Evolutionary conservation across 1,284 basidiomycete genomes (phyloP).

Genomic region (Erythrobasidium hasegawianum): DNA sequence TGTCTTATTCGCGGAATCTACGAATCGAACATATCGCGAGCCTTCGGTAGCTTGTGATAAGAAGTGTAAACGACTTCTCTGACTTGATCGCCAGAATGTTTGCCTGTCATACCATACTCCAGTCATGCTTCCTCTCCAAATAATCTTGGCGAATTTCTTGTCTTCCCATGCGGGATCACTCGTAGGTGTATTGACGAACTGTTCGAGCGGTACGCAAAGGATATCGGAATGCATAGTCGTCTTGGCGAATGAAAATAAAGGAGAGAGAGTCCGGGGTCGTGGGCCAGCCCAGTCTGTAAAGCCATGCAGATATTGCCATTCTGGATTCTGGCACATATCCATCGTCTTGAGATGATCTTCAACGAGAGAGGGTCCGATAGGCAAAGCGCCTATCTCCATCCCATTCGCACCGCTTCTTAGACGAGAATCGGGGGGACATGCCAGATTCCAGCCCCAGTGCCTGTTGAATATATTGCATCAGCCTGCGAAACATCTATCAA

Average conservation of each 20-base stretch:
- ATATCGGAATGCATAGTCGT: conserved; percentile 52
- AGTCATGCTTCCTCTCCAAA: conserved; percentile 52
- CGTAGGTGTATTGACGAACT: conserved; percentile 49
- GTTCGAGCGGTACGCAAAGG: conserved; percentile 53
- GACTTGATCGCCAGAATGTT: conserved; percentile 51
- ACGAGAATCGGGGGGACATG: conserved; percentile 44
- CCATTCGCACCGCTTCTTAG: conserved; percentile 43
- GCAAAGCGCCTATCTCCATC: conserved; percentile 39
- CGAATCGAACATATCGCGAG: conserved; percentile 29
- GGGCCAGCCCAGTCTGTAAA: conserved; percentile 45
- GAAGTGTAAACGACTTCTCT: conserved; percentile 52
- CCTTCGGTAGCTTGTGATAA: conserved; percentile 48
- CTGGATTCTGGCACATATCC: conserved; percentile 55
- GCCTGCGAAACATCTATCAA: too few relatives aligned
- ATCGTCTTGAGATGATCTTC: conserved; percentile 53
- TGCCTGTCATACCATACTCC: conserved; percentile 52
- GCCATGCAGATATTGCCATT: conserved; percentile 46
- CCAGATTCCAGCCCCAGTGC: conserved; percentile 45
- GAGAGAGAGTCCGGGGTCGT: conserved; percentile 41
- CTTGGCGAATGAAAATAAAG: conserved; percentile 47
- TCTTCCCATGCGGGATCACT: conserved; percentile 52
- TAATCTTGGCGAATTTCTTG: conserved; percentile 50
- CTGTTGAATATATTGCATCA: conserved; percentile 32
- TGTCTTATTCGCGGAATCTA: conserved; percentile 12
- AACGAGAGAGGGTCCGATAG: conserved; percentile 49